Evolutionary conservation across 805 yeast genomes (phyloP).

Genomic region (Candida chilensis): DNA sequence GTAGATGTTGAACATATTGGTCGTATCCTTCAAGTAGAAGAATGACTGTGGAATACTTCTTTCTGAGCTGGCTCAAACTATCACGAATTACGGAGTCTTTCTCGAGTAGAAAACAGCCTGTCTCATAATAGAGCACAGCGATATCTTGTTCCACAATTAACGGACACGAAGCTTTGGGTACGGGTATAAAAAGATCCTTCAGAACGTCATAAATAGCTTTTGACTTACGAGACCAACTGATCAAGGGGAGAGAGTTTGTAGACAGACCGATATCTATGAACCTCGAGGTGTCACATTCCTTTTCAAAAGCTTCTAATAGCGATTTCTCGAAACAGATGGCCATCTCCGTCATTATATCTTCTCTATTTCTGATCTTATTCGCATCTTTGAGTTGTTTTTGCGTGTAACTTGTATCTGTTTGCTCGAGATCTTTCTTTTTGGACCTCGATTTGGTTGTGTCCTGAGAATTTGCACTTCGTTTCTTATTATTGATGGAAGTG

Average conservation of each 20-base stretch:
- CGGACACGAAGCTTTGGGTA: too few relatives aligned
- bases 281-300: constrained; percentile 7
- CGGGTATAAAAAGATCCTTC: constrained; percentile 48
- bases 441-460: constrained; percentile 13
- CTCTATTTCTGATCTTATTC: constrained; percentile 32
- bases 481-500: not conserved
- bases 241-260: constrained; percentile 25
- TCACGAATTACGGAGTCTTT: too few relatives aligned
- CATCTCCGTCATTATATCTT: constrained; percentile 43
- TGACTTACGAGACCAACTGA: constrained; percentile 43
- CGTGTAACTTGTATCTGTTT: too few relatives aligned
- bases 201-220: constrained; percentile 37
- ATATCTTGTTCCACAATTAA: constrained; percentile 32
- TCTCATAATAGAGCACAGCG: constrained; percentile 33
- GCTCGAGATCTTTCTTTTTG: not conserved
- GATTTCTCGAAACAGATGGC: constrained; percentile 27
- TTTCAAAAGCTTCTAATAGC: constrained; percentile 16
- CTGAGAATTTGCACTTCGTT: not conserved
- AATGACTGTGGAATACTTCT: constrained; percentile 19
- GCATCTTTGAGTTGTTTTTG: constrained; percentile 21
- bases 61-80: constrained; percentile 15
- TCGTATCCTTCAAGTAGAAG: constrained; percentile 42
- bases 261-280: constrained; percentile 12
- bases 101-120: constrained; percentile 38
- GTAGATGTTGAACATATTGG: constrained; percentile 32